Evolutionary conservation across 139 green algal species (phyloP), one percentile per base, ranked within the genome.

Genomic region (Cymbomonas tetramitiformis): DNA sequence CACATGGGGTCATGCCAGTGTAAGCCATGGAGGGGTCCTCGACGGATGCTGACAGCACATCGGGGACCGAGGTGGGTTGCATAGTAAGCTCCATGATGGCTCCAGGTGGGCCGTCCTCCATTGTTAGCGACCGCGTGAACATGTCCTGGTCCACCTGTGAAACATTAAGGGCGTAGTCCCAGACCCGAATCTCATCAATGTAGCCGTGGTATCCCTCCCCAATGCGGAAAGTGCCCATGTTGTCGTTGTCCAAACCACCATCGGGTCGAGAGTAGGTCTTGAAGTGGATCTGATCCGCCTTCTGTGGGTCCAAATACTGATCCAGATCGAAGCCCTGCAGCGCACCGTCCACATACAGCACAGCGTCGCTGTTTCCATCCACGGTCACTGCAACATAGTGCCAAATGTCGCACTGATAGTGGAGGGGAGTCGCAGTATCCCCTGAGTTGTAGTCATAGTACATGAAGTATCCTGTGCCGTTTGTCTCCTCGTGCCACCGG

Each of bases 181-280:
- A 67, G 23, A 67, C 59, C 29, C 59, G 36, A 19, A 67, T 50
- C 59, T 67, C 59, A n/a, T 67, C 59, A 7, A 67, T 53, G 26
- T 46, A 34, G 28, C 59, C 59, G 19, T 26, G 18, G 3, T 31
- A 64, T 21, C n/a, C n/a, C 10, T 61, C 51, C 24, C 25, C 49
- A 23, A 67, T 40, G 7, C 19, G 36, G 49, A 67, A 67, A 12
- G 29, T 59, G 48, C 59, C 59, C 25, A 46, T 21, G 5, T 6
- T 25, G n/a, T n/a, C n/a, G 24, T 54, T 38, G n/a, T 40, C 48
- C 28, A 55, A 41, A 3, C 38, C 18, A 29, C 48, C 54, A 50
- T 67, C 59, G 15, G 59, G 59, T 25, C 59, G 38, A 38, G 28
- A 52, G 2, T 49, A 10, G 59, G 59, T 51, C 10, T 26, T 15